Base-by-base conservation (phyloP, 2,329 filamentous ascomycete species). In the Blastomyces gilchristii region DNA sequence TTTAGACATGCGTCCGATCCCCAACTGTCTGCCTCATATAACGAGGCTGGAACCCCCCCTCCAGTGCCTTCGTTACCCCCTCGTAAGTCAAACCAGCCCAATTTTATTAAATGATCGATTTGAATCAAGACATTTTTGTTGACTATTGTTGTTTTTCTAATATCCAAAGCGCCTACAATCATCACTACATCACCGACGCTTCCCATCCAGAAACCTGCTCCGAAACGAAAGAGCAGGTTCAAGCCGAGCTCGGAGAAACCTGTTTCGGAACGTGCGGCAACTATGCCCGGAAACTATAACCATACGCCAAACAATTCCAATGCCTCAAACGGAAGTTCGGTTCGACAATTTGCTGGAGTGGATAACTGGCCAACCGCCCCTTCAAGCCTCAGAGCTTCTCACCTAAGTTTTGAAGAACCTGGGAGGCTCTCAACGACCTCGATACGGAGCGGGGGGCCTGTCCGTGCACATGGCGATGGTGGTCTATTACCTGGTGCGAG, bases 1-100 rank as follows among this genome's bases (percentile, higher is more conserved):
- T 91, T 94, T 74, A 89, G 91, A 71, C 92, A 96, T 82, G 92
- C 91, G 65, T 97, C 92, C 9, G 93, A 97, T 77, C 89, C 91
- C 60, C 91, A 97, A 75, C 78, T 97, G 65, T 91, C 90, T 12
- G 80, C 86, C 73, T 87, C 88, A 61, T 91, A 87, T 73, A 84
- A 88, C 69, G 72, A 83, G 77, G 76, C 82, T 80, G 85, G 84
- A 67, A 68, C 71, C 31, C 74, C 77, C 28, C 74, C 75, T 49
- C 37, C 37, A 12, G 70, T 79, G 25, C 76, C 76, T 62, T 67
- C 71, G 45, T 66, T 77, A 37, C 76, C 73, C 60, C 68, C 74
- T 63, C 73, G 73, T 77, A 70, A 73, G 72, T 73, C 47, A 25
- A 56, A 11, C 28, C 5, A 16, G 1, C 49, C 12, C 50, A 28